phyloP scores from a whole-genome alignment of 768 basidiomycete species.

The Tylopilus sp. region DNA sequence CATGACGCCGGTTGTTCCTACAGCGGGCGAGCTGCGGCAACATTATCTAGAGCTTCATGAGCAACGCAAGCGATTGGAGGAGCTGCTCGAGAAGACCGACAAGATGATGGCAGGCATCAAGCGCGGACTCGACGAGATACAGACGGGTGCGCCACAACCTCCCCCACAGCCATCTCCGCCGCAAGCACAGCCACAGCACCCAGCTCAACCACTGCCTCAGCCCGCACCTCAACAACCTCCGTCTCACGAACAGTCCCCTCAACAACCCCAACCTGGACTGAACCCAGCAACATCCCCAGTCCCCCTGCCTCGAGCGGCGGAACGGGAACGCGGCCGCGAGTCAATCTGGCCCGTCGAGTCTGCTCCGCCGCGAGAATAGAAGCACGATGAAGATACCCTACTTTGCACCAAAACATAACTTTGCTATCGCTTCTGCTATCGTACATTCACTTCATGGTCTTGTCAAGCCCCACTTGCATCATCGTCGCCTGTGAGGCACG shows the following conservation, averaged over 20 bases:
- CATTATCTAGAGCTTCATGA: constrained; percentile 66
- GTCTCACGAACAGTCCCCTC: constrained; percentile 27
- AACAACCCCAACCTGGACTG: constrained; percentile 15
- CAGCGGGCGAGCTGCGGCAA: constrained; percentile 60
- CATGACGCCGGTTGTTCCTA: constrained; percentile 35
- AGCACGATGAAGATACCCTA: constrained; percentile 12
- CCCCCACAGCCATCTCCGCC: constrained; percentile 20
- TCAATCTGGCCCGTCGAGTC: constrained; percentile 30
- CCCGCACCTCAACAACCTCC: constrained; percentile 21
- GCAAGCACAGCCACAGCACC: constrained; percentile 25
- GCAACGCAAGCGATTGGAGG: constrained; percentile 63
- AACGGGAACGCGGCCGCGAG: constrained; percentile 30
- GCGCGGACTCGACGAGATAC: constrained; percentile 75
- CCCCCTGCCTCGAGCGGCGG: constrained; percentile 23
- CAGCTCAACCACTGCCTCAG: constrained; percentile 22
- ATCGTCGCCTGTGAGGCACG: constrained; percentile 2
- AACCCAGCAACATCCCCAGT: constrained; percentile 14
- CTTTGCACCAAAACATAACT: constrained; percentile 17
- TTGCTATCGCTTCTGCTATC: constrained; percentile 32
- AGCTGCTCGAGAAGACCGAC: constrained; percentile 74
- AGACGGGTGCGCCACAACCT: constrained; percentile 31
- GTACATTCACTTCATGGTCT: constrained; percentile 13
- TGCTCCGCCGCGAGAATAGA: constrained; percentile 26
- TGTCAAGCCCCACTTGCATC: constrained; percentile 26
- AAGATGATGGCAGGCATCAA: constrained; percentile 67